phyloP scores from a whole-genome alignment of 345 rosid species.

The Syzygium aromaticum region DNA sequence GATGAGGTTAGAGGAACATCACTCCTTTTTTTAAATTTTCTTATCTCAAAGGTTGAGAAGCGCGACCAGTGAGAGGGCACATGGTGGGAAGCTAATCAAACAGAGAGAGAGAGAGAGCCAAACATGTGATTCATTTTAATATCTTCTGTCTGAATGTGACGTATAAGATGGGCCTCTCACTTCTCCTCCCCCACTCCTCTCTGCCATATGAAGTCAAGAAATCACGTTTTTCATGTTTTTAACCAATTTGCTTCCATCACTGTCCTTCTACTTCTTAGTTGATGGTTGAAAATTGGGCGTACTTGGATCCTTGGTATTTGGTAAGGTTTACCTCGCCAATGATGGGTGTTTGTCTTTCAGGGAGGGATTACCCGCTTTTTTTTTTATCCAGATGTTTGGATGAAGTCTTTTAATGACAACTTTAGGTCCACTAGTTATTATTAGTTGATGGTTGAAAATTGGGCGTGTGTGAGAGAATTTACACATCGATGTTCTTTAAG shows the following conservation, averaged over 20 bases:
- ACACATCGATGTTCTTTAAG: background rate
- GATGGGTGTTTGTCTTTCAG: no score
- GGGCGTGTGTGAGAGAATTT: no score
- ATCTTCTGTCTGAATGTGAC: background rate
- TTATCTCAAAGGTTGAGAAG: constrained; percentile 7
- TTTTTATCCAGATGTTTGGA: no score
- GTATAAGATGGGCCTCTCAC: background rate
- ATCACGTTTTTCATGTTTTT: background rate
- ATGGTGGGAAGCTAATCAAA: constrained; percentile 3
- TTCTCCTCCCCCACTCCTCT: background rate
- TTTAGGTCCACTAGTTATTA: no score
- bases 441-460: no score
- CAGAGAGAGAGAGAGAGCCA: background rate
- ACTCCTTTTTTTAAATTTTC: constrained; percentile 5
- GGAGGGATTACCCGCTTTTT: no score
- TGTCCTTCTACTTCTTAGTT: background rate
- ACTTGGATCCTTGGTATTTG: no score
- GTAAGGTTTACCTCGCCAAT: no score
- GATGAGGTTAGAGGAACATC: constrained; percentile 42
- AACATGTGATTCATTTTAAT: background rate
- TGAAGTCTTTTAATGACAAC: no score
- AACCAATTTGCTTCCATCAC: background rate
- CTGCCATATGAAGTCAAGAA: background rate
- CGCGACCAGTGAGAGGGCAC: background rate
- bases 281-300: no score